Base-by-base conservation (phyloP, 257 asterid species). In the Linaria vulgaris region DNA sequence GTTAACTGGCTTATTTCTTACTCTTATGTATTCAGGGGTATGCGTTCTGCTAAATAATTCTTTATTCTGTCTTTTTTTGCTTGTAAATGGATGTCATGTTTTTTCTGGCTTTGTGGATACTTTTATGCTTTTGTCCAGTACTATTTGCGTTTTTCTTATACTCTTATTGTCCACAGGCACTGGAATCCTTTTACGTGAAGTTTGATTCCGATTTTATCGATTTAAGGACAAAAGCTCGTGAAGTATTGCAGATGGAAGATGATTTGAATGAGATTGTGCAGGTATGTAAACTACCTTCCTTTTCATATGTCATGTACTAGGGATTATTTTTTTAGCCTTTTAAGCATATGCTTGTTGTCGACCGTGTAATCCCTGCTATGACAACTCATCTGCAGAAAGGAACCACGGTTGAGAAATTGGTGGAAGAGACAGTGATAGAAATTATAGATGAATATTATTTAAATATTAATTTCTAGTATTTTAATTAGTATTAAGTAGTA, bases 1-100 rank as follows among this genome's bases (percentile, higher is more conserved):
- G 99, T 94, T 63, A 94, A 94, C 78, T 94, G 99, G 99, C 97
- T 94, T 66, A 90, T 94, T 70, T 94, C 99, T 55, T 89, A 94
- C 83, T 94, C 99, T n/a, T 6, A 94, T 89, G 76, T 94, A 94
- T 78, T 85, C 97, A 6, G 88, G 88, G 91, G 99, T 92, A 78
- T 48, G 81, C 63, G 23, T 59, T 41, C 43, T 31, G 4, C 48
- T 23, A 19, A 23, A 46, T 4, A 27, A 61, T 21, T 6, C 4
- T 56, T 10, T 16, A 56, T 41, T 37, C 22, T 1, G n/a, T n/a
- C n/a, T n/a, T n/a, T 5, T 17, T 62, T 46, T 54, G 49, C 31
- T 20, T 67, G 48, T 30, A 5, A 39, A 16, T 19, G 34, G 59
- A 44, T 12, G 12, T 16, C 43, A 37, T 27, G 46, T 44, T 51